Conservation (phyloP, 2,329 filamentous ascomycete genomes). For the Didymella lethalis region DNA sequence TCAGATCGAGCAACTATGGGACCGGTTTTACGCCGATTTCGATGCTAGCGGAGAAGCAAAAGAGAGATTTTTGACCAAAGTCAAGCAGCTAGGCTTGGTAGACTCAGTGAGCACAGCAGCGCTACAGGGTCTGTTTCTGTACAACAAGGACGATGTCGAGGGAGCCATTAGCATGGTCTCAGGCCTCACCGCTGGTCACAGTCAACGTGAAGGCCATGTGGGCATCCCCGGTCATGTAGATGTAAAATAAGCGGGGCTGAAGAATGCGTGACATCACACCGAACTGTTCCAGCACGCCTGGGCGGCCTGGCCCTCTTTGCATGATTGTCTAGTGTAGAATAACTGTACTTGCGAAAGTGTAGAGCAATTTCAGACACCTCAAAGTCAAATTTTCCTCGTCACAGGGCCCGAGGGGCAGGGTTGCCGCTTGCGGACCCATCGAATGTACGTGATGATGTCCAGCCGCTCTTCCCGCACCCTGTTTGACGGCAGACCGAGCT, state of each 20-base stretch:
- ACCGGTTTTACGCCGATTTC: slow-evolving; percentile 89
- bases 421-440: slow-evolving; percentile 6
- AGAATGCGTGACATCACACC: slow-evolving; percentile 23
- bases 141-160: slow-evolving; percentile 90
- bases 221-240: slow-evolving; percentile 45
- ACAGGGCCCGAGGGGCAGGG: slow-evolving; percentile 9
- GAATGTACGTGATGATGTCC: slow-evolving; percentile 25
- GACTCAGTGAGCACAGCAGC: slow-evolving; percentile 83
- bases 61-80: slow-evolving; percentile 72
- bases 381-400: slow-evolving; percentile 16
- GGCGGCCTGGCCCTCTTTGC: not conserved
- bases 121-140: slow-evolving; percentile 91
- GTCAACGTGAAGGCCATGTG: slow-evolving; percentile 37
- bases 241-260: slow-evolving; percentile 29
- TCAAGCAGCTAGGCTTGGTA: slow-evolving; percentile 75
- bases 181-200: slow-evolving; percentile 56
- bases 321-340: slow-evolving; percentile 20
- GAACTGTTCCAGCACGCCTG: slow-evolving; percentile 6
- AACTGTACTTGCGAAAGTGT: slow-evolving; percentile 11
- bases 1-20: slow-evolving; percentile 89
- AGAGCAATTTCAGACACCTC: slow-evolving; percentile 9
- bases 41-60: slow-evolving; percentile 70
- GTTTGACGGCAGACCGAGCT: slow-evolving; percentile 19
- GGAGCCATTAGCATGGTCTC: slow-evolving; percentile 85
- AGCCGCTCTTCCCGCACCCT: slow-evolving; percentile 24